Conservation (phyloP, 1,284 basidiomycete species). For the Papiliotrema terrestris region DNA sequence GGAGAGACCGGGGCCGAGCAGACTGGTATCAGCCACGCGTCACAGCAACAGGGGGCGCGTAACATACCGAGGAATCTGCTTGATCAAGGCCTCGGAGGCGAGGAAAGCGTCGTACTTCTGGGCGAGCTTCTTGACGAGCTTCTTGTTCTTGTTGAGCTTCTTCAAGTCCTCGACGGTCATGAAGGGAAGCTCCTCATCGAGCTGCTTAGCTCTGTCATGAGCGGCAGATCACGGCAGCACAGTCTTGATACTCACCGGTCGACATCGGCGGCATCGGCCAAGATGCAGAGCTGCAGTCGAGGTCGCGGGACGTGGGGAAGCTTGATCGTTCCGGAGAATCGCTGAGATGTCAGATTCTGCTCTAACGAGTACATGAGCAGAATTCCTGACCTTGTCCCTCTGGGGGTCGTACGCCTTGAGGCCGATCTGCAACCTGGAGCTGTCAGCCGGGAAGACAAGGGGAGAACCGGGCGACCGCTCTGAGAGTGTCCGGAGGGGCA, state of each 20-base stretch:
- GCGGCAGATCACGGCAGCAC: too few relatives aligned
- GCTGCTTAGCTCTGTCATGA: constrained; percentile 43
- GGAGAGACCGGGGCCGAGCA: constrained; percentile 98
- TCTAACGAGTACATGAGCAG: too few relatives aligned
- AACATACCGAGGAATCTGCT: constrained; percentile 81
- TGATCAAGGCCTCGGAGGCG: constrained; percentile 96
- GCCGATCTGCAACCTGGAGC: constrained; percentile 73
- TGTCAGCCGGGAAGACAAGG: too few relatives aligned
- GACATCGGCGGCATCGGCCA: constrained; percentile 97
- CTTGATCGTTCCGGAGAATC: constrained; percentile 93
- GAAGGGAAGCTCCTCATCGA: constrained; percentile 54
- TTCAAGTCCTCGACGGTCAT: constrained; percentile 99
- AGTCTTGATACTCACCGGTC: constrained; percentile 61
- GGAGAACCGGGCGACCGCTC: too few relatives aligned
- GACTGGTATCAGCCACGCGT: constrained; percentile 52
- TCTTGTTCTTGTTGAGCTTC: constrained; percentile 89
- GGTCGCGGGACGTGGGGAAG: constrained; percentile 95
- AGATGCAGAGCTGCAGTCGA: constrained; percentile 99
- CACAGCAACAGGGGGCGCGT: background rate
- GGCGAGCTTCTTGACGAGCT: constrained; percentile 99
- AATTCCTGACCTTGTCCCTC: constrained; percentile 53
- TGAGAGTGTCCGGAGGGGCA: too few relatives aligned
- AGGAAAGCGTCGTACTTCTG: constrained; percentile 99
- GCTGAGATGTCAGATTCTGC: background rate
- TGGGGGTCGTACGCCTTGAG: constrained; percentile 95